These are phyloP conservation scores for Hortiboletus campestris DNA, from an alignment of 768 basidiomycete genomes.

Conservation along the genomic window DNA sequence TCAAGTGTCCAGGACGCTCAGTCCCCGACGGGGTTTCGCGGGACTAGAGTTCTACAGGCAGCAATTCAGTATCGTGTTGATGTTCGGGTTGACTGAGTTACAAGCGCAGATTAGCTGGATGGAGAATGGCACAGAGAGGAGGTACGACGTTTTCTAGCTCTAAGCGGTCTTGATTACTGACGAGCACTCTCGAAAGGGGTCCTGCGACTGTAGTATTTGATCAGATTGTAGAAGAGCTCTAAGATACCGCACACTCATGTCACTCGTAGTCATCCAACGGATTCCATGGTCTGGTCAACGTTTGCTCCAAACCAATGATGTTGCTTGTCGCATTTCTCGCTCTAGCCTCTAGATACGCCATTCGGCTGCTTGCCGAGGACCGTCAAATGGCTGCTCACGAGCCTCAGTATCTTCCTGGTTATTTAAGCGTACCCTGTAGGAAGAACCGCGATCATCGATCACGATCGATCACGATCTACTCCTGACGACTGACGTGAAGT, in stretches of 20 bases:
- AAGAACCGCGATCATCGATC: too few relatives aligned
- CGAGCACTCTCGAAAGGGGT: conserved; percentile 18
- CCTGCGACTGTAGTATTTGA: conserved; percentile 33
- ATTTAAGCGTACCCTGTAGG: too few relatives aligned
- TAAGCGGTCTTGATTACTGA: neutral
- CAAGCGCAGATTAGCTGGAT: conserved; percentile 46
- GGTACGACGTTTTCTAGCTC: conserved; percentile 5
- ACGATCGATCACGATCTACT: too few relatives aligned
- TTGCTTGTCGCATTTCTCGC: neutral
- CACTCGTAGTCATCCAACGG: neutral
- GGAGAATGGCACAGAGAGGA: conserved; percentile 32
- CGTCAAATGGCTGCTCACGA: too few relatives aligned
- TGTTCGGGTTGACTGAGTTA: conserved; percentile 46
- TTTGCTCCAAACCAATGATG: neutral
- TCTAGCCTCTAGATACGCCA: too few relatives aligned
- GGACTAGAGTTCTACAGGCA: conserved; percentile 31
- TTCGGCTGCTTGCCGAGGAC: too few relatives aligned
- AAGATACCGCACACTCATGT: neutral
- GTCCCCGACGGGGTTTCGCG: conserved; percentile 30
- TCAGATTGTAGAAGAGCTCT: conserved; percentile 31
- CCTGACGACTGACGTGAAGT: too few relatives aligned
- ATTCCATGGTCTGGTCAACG: neutral
- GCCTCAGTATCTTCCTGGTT: too few relatives aligned
- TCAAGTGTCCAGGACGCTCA: conserved; percentile 28
- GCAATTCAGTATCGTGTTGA: conserved; percentile 40